phyloP scores from a whole-genome alignment of 2,329 filamentous ascomycete species.

The Cucurbitaria berberidis region DNA sequence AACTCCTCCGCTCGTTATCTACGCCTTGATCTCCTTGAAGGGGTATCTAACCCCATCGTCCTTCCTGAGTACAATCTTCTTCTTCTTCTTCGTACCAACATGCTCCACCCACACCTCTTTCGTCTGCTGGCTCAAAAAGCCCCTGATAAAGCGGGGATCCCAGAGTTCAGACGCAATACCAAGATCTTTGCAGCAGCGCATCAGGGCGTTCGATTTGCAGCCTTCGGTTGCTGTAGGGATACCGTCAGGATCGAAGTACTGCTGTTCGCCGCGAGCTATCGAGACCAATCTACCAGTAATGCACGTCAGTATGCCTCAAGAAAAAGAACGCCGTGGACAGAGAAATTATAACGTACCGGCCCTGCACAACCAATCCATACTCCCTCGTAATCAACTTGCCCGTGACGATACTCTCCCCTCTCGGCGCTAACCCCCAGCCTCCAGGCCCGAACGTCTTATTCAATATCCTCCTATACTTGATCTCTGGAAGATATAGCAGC shows the following conservation, averaged over 20 bases:
- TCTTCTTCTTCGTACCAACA: slow-evolving; percentile 82
- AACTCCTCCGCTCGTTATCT: background rate
- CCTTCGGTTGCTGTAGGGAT: slow-evolving; percentile 95
- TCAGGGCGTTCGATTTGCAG: slow-evolving; percentile 95
- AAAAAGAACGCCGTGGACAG: background rate
- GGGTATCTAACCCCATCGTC: slow-evolving; percentile 74
- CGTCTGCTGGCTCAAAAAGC: slow-evolving; percentile 76
- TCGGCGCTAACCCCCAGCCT: slow-evolving; percentile 90
- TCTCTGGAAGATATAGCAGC: slow-evolving; percentile 94
- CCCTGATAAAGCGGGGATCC: slow-evolving; percentile 90
- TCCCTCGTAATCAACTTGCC: slow-evolving; percentile 82
- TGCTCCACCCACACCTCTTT: slow-evolving; percentile 92
- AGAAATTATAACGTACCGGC: slow-evolving; percentile 66
- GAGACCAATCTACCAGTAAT: slow-evolving; percentile 73
- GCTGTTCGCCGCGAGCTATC: slow-evolving; percentile 91
- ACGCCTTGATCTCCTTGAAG: slow-evolving; percentile 58
- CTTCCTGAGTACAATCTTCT: slow-evolving; percentile 85
- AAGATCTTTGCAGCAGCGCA: slow-evolving; percentile 98
- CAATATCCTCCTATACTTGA: slow-evolving; percentile 92
- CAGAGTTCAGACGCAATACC: slow-evolving; percentile 94
- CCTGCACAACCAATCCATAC: slow-evolving; percentile 88
- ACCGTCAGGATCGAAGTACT: slow-evolving; percentile 87
- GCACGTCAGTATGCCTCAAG: background rate
- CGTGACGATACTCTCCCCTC: slow-evolving; percentile 85
- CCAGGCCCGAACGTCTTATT: slow-evolving; percentile 93